These are phyloP conservation scores for Fusarium sp. DNA, from an alignment of 2,329 filamentous ascomycete species.

Conservation along the genomic window DNA sequence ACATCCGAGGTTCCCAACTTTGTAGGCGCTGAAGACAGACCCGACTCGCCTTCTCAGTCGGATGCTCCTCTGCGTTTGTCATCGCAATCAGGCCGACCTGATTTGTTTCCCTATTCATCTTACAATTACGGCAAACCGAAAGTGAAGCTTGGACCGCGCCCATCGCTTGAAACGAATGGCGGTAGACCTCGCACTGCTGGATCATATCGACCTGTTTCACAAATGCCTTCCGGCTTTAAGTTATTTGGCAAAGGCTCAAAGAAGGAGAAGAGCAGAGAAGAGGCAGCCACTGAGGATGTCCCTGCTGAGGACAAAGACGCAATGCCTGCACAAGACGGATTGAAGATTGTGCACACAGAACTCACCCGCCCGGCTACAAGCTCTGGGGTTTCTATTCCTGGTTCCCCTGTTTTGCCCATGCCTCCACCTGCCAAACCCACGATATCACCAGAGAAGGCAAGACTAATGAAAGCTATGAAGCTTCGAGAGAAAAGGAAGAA, in stretches of 20 bases:
- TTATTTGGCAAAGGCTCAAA: conserved; percentile 71
- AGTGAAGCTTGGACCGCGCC: conserved; percentile 89
- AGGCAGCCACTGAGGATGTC: conserved; percentile 52
- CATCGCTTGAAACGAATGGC: conserved; percentile 75
- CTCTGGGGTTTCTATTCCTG: conserved; percentile 61
- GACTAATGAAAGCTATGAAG: conserved; percentile 94
- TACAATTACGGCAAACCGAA: conserved; percentile 77
- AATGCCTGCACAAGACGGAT: conserved; percentile 54
- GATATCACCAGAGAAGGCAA: conserved; percentile 89
- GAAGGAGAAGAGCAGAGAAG: conserved; percentile 56
- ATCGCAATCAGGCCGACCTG: conserved; percentile 65
- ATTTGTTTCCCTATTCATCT: conserved; percentile 64
- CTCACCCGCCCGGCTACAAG: conserved; percentile 58
- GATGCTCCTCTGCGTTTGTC: conserved; percentile 63
- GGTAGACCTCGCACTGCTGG: conserved; percentile 72
- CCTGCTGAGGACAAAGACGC: conserved; percentile 55
- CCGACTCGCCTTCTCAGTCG: conserved; percentile 61
- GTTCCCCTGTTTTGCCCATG: conserved; percentile 53
- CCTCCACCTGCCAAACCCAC: conserved; percentile 61
- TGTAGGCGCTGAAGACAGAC: conserved; percentile 60
- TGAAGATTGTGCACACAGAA: conserved; percentile 43
- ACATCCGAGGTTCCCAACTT: conserved; percentile 67
- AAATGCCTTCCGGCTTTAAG: conserved; percentile 85
- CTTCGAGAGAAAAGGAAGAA: conserved; percentile 82
- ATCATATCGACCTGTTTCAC: conserved; percentile 78